Conservation (phyloP, 768 basidiomycete species). For the Suillus subalutaceus region DNA sequence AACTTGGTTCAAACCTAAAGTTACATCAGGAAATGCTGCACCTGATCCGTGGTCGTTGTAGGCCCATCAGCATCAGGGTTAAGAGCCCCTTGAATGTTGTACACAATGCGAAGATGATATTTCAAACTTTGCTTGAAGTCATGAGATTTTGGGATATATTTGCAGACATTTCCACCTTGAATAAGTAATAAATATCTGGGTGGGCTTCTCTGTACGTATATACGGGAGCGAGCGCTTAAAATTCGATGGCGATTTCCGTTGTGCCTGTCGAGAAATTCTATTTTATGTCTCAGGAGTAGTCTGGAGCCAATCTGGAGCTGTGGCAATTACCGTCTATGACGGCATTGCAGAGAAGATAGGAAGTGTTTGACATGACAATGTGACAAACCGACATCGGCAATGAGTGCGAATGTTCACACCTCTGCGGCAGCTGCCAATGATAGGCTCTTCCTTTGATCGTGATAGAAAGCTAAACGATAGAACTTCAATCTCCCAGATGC, state of each 20-base stretch:
- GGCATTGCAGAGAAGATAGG: background rate
- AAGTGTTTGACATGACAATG: background rate
- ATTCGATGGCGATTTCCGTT: background rate
- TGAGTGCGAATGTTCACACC: background rate
- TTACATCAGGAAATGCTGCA: background rate
- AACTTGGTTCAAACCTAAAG: constrained; percentile 6
- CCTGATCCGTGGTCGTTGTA: background rate
- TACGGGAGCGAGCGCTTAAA: background rate
- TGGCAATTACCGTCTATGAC: background rate
- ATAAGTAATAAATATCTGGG: no score
- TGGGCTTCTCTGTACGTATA: no score
- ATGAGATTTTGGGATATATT: no score
- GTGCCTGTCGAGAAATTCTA: background rate
- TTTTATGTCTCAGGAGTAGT: background rate
- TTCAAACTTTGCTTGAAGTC: no score
- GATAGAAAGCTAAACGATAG: constrained; percentile 2
- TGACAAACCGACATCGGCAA: constrained; percentile 1
- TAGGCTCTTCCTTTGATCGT: background rate
- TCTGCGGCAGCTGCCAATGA: background rate
- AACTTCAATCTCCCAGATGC: background rate
- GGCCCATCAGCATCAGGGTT: no score
- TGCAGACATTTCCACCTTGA: no score
- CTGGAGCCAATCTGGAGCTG: background rate
- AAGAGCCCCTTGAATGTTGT: no score
- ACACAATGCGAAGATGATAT: no score